Evolutionary conservation across 1,139 yeast genomes (phyloP), one percentile per base, ranked within the genome.

Genomic region (Ogataea hybrid): DNA sequence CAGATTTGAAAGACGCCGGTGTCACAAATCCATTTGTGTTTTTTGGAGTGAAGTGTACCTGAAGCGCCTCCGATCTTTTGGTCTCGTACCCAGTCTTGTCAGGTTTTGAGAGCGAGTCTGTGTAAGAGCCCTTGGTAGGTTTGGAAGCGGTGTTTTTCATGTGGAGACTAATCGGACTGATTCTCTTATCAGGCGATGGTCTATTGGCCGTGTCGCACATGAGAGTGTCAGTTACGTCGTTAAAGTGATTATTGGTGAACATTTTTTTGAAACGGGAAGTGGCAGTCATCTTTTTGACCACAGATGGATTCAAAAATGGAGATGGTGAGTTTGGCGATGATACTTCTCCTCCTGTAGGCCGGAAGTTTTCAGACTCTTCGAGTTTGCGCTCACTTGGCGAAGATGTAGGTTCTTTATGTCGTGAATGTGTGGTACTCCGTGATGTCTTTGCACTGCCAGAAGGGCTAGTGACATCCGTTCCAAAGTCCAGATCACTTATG

Each of bases 1-100:
- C 95, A 43, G 79, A 77, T 50, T 79, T 77, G 62, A 81, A 87
- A 2, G 82, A 74, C 17, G 75, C 71, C n/a, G 80, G 74, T 15
- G 79, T 64, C 44, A 65, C 56, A 48, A 66, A 58, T 1, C 42
- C 46, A n/a, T 38, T 33, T 20, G 31, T 36, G 28, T 48, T 28
- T 5, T 47, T 30, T 4, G 56, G 49, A 3, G 51, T 44, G 3
- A 31, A 37, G 28, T 37, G 20, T 7, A 39, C 20, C 9, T 35
- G 28, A 18, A 18, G 21, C 21, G 21, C 21, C 8, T 18, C 21
- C 3, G 21, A 8, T 18, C 7, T 18, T 18, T 31, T 27, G 36
- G 20, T 15, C 23, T 18, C 27, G 21, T 8, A 17, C 18, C 6
- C 23, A 31, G 10, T 32, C 39, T 34, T 39, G 18, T 33, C 40